A percentile compares a stretch with the other conserved stretches of the same genome.
phyloP scores from a whole-genome alignment of 2,329 filamentous ascomycete species.

The Phyllosticta ampelicida region DNA sequence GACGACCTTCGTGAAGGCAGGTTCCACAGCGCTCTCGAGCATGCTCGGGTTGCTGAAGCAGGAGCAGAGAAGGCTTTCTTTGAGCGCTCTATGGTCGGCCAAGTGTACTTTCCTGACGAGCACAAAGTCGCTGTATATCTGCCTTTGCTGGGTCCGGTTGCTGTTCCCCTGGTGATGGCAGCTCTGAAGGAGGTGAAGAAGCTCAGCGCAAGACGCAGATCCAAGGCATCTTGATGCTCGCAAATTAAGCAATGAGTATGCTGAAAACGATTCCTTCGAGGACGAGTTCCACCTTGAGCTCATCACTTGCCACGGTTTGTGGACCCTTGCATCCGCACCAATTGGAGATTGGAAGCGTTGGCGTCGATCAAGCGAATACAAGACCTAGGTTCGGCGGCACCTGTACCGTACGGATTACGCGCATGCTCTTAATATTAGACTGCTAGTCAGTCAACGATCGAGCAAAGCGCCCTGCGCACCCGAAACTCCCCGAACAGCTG shows the following conservation, averaged over 20 bases:
- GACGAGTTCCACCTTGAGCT: background rate
- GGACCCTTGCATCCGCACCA: background rate
- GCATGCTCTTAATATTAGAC: background rate
- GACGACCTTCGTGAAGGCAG: constrained; percentile 51
- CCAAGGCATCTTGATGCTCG: background rate
- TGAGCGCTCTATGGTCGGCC: constrained; percentile 97
- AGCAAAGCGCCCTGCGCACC: background rate
- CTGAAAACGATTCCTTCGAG: background rate
- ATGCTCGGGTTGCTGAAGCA: constrained; percentile 74
- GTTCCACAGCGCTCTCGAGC: constrained; percentile 58
- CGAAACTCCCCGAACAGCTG: background rate
- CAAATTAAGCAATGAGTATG: background rate
- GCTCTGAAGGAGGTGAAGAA: constrained; percentile 69
- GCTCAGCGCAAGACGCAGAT: constrained; percentile 1
- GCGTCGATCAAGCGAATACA: background rate
- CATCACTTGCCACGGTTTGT: background rate
- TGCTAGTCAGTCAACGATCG: background rate
- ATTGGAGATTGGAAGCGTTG: background rate
- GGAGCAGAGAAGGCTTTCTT: constrained; percentile 94
- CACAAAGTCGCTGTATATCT: constrained; percentile 96
- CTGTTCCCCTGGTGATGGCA: constrained; percentile 78
- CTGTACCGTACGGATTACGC: no score
- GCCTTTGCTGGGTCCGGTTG: constrained; percentile 79
- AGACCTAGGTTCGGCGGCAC: background rate
- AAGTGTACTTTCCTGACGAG: constrained; percentile 97